Percentiles rank a stretch among this genome's conserved stretches.
phyloP scores from a whole-genome alignment of 2,329 filamentous ascomycete genomes.

The Pseudogymnoascus sp. region DNA sequence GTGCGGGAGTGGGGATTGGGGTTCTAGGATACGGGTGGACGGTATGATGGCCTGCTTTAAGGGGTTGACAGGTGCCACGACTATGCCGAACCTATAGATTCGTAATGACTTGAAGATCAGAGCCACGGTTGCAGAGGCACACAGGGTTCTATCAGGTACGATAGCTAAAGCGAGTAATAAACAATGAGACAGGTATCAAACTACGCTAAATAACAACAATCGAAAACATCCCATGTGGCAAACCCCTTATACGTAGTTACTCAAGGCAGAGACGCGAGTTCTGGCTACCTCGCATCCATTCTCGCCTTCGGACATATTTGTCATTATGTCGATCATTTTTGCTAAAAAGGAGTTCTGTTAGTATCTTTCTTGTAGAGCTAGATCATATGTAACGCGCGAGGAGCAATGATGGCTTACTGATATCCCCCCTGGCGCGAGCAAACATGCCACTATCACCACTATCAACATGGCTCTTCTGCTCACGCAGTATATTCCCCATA shows the following conservation, averaged over 20 bases:
- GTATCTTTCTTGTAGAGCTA: not conserved
- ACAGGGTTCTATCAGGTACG: not conserved
- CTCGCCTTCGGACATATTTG: slow-evolving; percentile 47
- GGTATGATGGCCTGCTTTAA: not conserved
- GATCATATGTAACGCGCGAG: not conserved
- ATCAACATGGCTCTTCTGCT: slow-evolving; percentile 31
- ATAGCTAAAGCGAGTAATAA: not conserved
- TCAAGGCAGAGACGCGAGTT: slow-evolving; percentile 52
- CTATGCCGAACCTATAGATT: not conserved
- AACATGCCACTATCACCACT: slow-evolving; percentile 33
- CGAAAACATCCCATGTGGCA: not conserved
- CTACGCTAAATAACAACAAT: slow-evolving; percentile 12
- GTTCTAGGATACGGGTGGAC: not conserved
- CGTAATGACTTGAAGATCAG: not conserved
- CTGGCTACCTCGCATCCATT: slow-evolving; percentile 52
- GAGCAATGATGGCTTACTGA: slow-evolving; percentile 41
- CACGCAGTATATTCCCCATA: slow-evolving; percentile 54
- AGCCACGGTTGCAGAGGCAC: not conserved
- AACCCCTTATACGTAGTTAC: slow-evolving; percentile 33
- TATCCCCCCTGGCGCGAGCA: slow-evolving; percentile 52
- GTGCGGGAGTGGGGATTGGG: not conserved
- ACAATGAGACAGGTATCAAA: slow-evolving; percentile 10
- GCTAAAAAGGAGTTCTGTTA: slow-evolving; percentile 31
- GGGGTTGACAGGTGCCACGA: not conserved
- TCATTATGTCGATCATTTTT: slow-evolving; percentile 59